Conservation (phyloP, 2,329 filamentous ascomycete genomes). For the Chaetomiaceae sp. region DNA sequence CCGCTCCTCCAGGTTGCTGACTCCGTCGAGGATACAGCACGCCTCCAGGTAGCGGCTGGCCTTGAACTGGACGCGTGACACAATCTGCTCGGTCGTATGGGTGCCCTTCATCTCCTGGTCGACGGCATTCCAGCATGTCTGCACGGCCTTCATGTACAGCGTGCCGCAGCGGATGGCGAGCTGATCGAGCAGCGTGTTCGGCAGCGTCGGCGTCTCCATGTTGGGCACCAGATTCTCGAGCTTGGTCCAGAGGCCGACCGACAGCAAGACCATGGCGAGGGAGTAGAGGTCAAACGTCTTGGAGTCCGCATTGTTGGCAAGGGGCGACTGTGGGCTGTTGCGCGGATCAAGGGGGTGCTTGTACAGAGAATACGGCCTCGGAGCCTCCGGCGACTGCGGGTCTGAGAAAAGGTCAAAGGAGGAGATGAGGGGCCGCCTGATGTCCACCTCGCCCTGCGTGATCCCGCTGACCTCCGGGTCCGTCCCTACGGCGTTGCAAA, state of each 20-base stretch:
- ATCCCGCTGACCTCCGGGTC: constrained; percentile 36
- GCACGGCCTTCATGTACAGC: constrained; percentile 70
- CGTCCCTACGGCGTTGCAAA: constrained; percentile 47
- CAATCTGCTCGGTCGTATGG: constrained; percentile 46
- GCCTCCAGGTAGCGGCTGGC: constrained; percentile 57
- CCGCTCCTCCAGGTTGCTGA: constrained; percentile 52
- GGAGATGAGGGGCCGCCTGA: constrained; percentile 65
- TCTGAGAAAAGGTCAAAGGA: constrained; percentile 70
- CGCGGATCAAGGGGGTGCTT: constrained; percentile 63
- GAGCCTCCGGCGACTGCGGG: constrained; percentile 34
- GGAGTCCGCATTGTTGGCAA: constrained; percentile 48
- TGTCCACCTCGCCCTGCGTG: constrained; percentile 49
- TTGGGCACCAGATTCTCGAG: constrained; percentile 51
- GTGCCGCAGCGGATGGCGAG: constrained; percentile 66
- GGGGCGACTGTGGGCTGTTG: constrained; percentile 44
- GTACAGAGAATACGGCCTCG: constrained; percentile 44
- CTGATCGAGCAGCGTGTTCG: constrained; percentile 58
- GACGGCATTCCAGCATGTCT: constrained; percentile 66
- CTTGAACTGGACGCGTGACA: constrained; percentile 50
- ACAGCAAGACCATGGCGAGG: constrained; percentile 67
- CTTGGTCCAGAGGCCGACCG: constrained; percentile 71
- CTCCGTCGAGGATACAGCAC: constrained; percentile 57
- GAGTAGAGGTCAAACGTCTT: constrained; percentile 67
- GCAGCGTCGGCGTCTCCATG: constrained; percentile 47
- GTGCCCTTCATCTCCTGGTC: constrained; percentile 54